These are phyloP conservation scores for Metschnikowia lochheadii DNA, from an alignment of 805 yeast species.

Conservation along the genomic window DNA sequence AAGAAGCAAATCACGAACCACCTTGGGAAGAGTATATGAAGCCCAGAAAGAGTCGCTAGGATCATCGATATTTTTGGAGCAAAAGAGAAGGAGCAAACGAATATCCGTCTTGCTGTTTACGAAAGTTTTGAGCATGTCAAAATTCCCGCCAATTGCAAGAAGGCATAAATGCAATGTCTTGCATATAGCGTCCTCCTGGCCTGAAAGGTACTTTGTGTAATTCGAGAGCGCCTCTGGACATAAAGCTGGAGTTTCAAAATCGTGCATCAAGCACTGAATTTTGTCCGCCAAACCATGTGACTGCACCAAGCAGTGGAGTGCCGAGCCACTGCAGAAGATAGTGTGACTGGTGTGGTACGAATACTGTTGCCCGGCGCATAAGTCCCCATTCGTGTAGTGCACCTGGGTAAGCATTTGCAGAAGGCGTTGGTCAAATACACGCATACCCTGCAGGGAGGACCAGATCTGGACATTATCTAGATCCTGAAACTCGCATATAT, in stretches of 20 bases:
- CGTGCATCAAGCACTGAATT: not conserved
- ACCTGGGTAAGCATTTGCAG: constrained; percentile 8
- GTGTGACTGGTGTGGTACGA: constrained; percentile 3
- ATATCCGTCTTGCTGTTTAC: constrained; percentile 7
- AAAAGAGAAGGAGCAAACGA: constrained; percentile 10
- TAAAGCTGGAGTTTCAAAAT: not conserved
- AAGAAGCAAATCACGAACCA: not conserved
- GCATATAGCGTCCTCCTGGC: not conserved
- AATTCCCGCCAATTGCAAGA: not conserved
- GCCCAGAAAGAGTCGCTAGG: constrained; percentile 7
- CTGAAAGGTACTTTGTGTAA: not conserved
- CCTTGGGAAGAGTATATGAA: not conserved
- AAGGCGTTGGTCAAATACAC: constrained; percentile 7
- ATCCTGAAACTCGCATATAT: not conserved
- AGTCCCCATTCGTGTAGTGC: constrained; percentile 1
- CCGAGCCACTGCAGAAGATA: constrained; percentile 5
- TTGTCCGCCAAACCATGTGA: not conserved
- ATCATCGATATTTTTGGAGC: not conserved
- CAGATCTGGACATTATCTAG: not conserved
- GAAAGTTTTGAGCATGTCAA: not conserved
- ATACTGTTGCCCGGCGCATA: constrained; percentile 2
- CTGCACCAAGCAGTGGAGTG: constrained; percentile 4
- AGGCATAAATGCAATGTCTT: not conserved
- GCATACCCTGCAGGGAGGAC: constrained; percentile 2
- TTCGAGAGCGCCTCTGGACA: not conserved